Evolutionary conservation across 352 stramenopile genomes (phyloP), one percentile per base, ranked within the genome.

Genomic region (Phytophthora foliorum): DNA sequence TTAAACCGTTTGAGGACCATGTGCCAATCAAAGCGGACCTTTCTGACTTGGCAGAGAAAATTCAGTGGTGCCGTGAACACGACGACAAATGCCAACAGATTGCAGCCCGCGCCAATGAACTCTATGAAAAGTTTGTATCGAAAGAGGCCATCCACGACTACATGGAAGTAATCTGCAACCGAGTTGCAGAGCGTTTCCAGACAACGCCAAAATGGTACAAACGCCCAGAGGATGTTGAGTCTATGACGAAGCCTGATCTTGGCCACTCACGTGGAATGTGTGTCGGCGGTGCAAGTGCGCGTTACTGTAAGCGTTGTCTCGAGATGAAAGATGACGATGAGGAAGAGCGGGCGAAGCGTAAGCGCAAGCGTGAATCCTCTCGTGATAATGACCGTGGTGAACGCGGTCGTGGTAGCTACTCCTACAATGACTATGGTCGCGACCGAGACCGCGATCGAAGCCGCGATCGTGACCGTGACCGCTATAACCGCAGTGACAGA

Each of bases 1-100:
- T 99, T 25, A 78, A 90, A 74, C 97, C 97, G 13, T 99, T 98
- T 69, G 88, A 98, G 48, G 98, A 99, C 69, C 98, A 99, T 75
- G 92, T 99, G 51, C 97, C 97, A 1, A 90, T 99, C 10, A 98
- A 98, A 53, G 86, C 84, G 2, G 98, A 99, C 74, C 77, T 99
- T 21, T 99, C 94, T 19, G 97, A 99, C 82, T 88, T 99, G 17
- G 94, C 97, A 34, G 97, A 99, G 70, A 98, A 99, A 78, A 99
- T 99, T 68, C 78, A 93, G 57, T 99, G 97, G 97, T 99, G 97
- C 74, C 92, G 97, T 52, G 81, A 97, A 21, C 96, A 99, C 71
- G 98, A 99, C 78, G 96, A 97, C 34, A 92, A 99, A 74, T 99
- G 98, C 72, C 78, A 81, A 38, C 70, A 97, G 70, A 99, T 99